Evolutionary conservation across 2,329 filamentous ascomycete genomes (phyloP).

Genomic region (Cladophialophora immunda): DNA sequence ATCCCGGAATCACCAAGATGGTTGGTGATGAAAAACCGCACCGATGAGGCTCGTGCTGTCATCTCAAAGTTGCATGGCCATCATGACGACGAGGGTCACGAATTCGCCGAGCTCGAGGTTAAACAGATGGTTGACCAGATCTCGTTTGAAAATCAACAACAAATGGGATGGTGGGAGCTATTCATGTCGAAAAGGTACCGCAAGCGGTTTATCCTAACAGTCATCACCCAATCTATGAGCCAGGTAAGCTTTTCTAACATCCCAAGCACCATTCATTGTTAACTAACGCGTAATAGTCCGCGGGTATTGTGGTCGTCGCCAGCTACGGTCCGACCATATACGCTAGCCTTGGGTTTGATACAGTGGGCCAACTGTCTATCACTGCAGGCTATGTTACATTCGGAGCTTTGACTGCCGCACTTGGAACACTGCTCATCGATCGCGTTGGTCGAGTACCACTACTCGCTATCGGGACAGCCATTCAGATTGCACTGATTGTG

Average conservation of each 20-base stretch:
- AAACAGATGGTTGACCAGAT: conserved; percentile 9
- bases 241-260: neutral
- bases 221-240: conserved; percentile 5
- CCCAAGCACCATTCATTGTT: neutral
- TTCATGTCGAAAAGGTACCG: conserved; percentile 1
- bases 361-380: conserved; percentile 29
- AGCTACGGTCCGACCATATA: conserved; percentile 57
- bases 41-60: conserved; percentile 38
- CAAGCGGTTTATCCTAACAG: neutral
- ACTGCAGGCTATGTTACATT: conserved; percentile 18
- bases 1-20: conserved; percentile 43
- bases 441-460: conserved; percentile 14
- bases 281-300: conserved; percentile 39
- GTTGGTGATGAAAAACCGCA: conserved; percentile 38
- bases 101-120: conserved; percentile 8
- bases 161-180: neutral
- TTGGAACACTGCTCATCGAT: conserved; percentile 21
- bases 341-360: conserved; percentile 54
- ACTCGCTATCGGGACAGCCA: neutral
- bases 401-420: neutral
- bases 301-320: conserved; percentile 57
- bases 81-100: neutral
- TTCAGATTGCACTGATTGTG: neutral
- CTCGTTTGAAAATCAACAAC: neutral
- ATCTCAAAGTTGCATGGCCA: conserved; percentile 39